phyloP scores from a whole-genome alignment of 2,329 filamentous ascomycete species.

The Penicillium sp. region DNA sequence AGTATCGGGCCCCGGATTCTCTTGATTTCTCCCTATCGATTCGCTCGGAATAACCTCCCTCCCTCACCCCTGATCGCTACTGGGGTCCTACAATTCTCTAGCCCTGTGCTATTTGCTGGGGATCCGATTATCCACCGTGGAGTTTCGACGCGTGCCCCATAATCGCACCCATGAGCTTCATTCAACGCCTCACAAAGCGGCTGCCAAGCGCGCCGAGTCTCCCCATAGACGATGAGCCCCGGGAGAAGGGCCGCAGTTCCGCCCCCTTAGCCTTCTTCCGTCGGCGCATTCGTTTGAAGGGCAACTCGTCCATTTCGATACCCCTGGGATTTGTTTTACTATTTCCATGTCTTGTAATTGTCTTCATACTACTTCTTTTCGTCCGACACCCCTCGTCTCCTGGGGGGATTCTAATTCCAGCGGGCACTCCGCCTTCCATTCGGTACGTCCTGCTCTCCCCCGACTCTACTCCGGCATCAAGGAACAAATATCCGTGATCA shows the following conservation, averaged over 20 bases:
- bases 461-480: background rate
- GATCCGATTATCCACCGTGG: conserved; percentile 21
- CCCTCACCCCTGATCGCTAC: conserved; percentile 4
- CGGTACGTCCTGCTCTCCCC: conserved; percentile 59
- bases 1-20: conserved; percentile 6
- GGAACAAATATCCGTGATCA: background rate
- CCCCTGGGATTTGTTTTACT: conserved; percentile 89
- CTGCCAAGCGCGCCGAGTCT: conserved; percentile 48
- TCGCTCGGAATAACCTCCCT: background rate
- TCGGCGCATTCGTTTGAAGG: conserved; percentile 80
- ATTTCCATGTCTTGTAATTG: conserved; percentile 86
- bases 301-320: conserved; percentile 89
- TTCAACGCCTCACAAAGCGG: conserved; percentile 55
- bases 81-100: conserved; percentile 13
- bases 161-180: conserved; percentile 50
- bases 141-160: conserved; percentile 26
- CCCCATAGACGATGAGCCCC: conserved; percentile 48
- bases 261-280: conserved; percentile 75
- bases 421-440: conserved; percentile 83
- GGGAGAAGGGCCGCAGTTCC: conserved; percentile 42
- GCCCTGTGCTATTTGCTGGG: conserved; percentile 18
- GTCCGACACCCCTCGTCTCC: conserved; percentile 81
- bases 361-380: conserved; percentile 87
- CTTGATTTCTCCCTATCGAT: conserved; percentile 14
- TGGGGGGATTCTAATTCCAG: conserved; percentile 80